These are phyloP conservation scores for Talaromyces sp. DNA, from an alignment of 2,329 filamentous ascomycete genomes.

Conservation along the genomic window DNA sequence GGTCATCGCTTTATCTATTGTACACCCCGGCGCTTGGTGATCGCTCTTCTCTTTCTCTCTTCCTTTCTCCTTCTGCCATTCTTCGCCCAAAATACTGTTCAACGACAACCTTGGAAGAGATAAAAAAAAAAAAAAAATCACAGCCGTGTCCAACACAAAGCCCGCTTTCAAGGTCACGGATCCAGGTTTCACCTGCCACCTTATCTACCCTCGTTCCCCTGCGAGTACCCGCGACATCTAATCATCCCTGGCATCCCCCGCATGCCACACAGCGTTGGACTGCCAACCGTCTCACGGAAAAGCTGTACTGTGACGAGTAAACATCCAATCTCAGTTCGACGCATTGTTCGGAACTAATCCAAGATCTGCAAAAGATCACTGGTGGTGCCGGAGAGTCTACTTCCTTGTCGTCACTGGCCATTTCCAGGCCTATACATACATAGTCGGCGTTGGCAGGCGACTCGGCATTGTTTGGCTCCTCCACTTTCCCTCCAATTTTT, in stretches of 20 bases:
- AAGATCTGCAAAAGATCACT: neutral
- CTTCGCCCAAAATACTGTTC: neutral
- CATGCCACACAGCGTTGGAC: slow-evolving; percentile 12
- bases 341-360: neutral
- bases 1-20: neutral
- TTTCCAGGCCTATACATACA: neutral
- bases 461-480: neutral
- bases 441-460: slow-evolving; percentile 10
- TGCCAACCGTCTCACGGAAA: neutral
- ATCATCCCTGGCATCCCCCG: slow-evolving; percentile 11
- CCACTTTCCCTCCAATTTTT: neutral
- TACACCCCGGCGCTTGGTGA: neutral
- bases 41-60: neutral
- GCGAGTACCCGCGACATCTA: neutral
- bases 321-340: neutral
- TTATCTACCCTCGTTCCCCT: neutral
- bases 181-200: neutral
- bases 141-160: no score
- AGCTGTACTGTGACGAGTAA: neutral
- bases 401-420: no score
- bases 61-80: no score
- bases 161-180: no score
- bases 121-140: no score
- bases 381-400: neutral
- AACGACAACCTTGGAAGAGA: no score